phyloP scores from a whole-genome alignment of 345 rosid species.

The Citrus hindsii region DNA sequence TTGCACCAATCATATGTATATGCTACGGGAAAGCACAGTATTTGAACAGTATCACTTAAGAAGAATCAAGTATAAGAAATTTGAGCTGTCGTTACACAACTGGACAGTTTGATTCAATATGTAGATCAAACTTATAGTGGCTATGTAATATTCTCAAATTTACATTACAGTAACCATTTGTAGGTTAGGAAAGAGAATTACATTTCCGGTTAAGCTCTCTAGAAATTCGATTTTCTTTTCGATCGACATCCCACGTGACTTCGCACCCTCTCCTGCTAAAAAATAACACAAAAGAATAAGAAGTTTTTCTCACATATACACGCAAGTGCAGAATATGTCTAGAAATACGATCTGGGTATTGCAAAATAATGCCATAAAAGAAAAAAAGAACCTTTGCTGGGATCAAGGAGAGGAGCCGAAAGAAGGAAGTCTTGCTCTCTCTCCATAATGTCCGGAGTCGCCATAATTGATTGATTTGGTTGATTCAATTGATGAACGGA shows the following conservation, averaged over 20 bases:
- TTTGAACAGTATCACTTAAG: background rate
- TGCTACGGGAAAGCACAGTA: background rate
- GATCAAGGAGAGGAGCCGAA: constrained; percentile 44
- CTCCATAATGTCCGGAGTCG: constrained; percentile 59
- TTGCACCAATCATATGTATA: background rate
- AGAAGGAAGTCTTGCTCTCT: constrained; percentile 46
- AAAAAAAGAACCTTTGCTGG: constrained; percentile 33
- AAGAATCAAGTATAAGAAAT: background rate
- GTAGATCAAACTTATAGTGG: background rate
- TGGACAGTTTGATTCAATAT: background rate
- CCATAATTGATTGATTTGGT: constrained; percentile 60
- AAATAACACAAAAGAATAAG: background rate
- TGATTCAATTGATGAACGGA: background rate
- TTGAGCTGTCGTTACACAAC: background rate
- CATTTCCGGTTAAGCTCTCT: constrained; percentile 80
- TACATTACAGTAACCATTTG: background rate
- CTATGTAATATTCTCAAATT: background rate
- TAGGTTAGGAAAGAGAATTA: constrained; percentile 21
- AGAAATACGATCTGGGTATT: background rate
- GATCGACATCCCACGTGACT: constrained; percentile 58
- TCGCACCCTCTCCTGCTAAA: constrained; percentile 49
- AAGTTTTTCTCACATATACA: background rate
- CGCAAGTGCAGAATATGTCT: background rate
- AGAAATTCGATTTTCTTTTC: constrained; percentile 93
- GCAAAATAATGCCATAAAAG: background rate